These are phyloP conservation scores for Posidonia oceanica DNA, from an alignment of 116 monocot species.

Conservation along the genomic window DNA sequence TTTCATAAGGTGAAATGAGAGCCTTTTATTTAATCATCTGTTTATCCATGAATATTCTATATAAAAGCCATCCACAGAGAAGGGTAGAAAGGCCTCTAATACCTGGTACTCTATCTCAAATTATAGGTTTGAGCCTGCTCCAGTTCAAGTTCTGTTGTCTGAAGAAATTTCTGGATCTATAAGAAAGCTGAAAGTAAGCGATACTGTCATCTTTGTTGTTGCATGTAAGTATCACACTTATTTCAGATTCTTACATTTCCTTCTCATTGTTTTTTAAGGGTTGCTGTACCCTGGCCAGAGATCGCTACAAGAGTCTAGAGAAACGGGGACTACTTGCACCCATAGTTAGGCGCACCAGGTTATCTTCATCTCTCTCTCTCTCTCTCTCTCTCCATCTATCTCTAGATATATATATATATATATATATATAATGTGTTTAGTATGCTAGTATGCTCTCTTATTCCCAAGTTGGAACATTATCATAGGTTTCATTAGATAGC, in stretches of 20 bases:
- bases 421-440: too few species aligned
- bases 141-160: slow-evolving; percentile 73
- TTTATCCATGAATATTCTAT: neutral
- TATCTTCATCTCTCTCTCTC: neutral
- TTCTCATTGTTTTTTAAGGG: slow-evolving; percentile 31
- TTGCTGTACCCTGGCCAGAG: slow-evolving; percentile 71
- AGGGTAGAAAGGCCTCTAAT: neutral
- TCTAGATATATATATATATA: too few species aligned
- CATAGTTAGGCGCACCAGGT: slow-evolving; percentile 40
- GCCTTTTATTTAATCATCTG: too few species aligned
- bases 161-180: slow-evolving; percentile 96
- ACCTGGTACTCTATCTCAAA: neutral
- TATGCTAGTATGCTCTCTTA: too few species aligned
- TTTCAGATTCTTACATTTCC: neutral
- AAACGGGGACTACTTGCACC: slow-evolving; percentile 80
- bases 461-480: too few species aligned
- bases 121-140: slow-evolving; percentile 75
- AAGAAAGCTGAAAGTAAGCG: slow-evolving; percentile 65
- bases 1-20: too few species aligned
- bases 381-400: neutral
- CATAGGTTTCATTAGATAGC: too few species aligned
- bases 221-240: neutral
- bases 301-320: slow-evolving; percentile 84
- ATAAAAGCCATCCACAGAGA: neutral
- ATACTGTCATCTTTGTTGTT: neutral